These are phyloP conservation scores for Peziza echinospora DNA, from an alignment of 495 filamentous ascomycete species.

Conservation along the genomic window DNA sequence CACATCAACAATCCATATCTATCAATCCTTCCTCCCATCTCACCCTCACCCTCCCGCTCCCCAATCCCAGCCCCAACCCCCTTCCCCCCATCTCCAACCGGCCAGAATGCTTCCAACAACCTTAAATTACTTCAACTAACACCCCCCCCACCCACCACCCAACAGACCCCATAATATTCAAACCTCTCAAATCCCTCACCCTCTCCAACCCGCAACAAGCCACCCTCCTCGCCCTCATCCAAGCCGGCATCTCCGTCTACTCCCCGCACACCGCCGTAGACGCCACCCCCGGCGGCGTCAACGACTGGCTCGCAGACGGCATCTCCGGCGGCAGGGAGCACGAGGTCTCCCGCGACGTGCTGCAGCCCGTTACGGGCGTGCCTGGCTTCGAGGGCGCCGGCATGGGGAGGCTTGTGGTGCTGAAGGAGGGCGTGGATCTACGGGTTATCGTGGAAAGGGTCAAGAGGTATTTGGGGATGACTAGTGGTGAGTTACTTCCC, in stretches of 20 bases:
- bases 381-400: constrained; percentile 13
- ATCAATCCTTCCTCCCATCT: too few relatives aligned
- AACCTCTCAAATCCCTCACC: constrained; percentile 67
- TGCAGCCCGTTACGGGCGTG: constrained; percentile 10
- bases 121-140: constrained; percentile 3
- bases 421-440: constrained; percentile 2
- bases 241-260: constrained; percentile 33
- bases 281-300: constrained; percentile 64
- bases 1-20: too few relatives aligned
- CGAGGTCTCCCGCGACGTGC: constrained; percentile 23
- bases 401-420: constrained; percentile 13
- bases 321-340: constrained; percentile 32
- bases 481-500: constrained; percentile 4
- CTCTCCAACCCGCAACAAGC: constrained; percentile 68
- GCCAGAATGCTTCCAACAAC: too few relatives aligned
- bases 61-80: too few relatives aligned
- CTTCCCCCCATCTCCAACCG: too few relatives aligned
- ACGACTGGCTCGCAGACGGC: constrained; percentile 88
- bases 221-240: constrained; percentile 59
- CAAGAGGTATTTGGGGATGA: constrained; percentile 10
- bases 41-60: too few relatives aligned
- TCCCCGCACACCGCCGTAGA: constrained; percentile 89
- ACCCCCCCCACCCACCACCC: constrained; percentile 4
- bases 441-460: constrained; percentile 10
- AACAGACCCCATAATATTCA: constrained; percentile 87